Evolutionary conservation across 257 asterid genomes (phyloP).

Genomic region (Parsonsia alboflavescens): DNA sequence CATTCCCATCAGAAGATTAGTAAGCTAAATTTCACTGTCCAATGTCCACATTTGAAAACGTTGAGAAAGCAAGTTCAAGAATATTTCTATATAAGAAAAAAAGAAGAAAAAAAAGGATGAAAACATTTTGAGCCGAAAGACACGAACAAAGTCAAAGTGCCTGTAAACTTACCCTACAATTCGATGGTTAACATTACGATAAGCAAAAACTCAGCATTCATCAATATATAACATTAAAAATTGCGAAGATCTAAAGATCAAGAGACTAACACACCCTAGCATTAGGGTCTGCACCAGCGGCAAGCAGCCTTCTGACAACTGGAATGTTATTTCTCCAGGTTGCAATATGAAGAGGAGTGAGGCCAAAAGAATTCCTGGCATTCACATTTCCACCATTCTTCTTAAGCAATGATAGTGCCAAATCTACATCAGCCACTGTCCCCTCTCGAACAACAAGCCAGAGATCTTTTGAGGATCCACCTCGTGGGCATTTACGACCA

Average conservation of each 20-base stretch:
- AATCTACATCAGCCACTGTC: slow-evolving; percentile 63
- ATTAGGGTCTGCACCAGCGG: slow-evolving; percentile 98
- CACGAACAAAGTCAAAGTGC: neutral
- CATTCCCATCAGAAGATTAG: neutral
- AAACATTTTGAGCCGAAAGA: neutral
- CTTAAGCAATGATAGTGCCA: slow-evolving; percentile 58
- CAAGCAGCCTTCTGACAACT: slow-evolving; percentile 79
- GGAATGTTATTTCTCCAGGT: slow-evolving; percentile 94
- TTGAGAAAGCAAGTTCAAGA: neutral
- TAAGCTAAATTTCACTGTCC: neutral
- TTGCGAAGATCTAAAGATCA: slow-evolving; percentile 25
- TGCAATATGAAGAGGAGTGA: slow-evolving; percentile 87
- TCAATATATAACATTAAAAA: slow-evolving; percentile 22
- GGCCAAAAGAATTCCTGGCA: slow-evolving; percentile 69
- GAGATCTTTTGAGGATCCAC: slow-evolving; percentile 50
- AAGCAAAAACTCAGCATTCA: slow-evolving; percentile 23
- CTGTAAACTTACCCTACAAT: slow-evolving; percentile 12
- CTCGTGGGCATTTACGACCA: slow-evolving; percentile 33
- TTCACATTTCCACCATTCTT: slow-evolving; percentile 77
- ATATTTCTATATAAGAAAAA: neutral
- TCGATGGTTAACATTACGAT: slow-evolving; percentile 25
- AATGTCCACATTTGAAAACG: neutral
- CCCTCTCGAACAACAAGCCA: slow-evolving; percentile 74
- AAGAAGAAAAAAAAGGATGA: neutral
- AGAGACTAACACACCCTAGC: slow-evolving; percentile 71